Conservation (phyloP, 78 protist species). For the Cavenderia fasciculata region DNA sequence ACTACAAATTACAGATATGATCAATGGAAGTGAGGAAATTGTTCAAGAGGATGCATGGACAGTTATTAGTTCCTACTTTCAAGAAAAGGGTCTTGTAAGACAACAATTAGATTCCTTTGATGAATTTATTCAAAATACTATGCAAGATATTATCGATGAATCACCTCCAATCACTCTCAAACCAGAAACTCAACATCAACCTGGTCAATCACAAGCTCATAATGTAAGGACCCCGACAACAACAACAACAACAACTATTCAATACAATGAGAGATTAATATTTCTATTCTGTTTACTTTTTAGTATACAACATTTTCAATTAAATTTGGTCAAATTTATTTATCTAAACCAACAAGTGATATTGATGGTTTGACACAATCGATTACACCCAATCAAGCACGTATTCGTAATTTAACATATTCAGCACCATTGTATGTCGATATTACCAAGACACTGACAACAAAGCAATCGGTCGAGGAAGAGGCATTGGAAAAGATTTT, state of each 20-base stretch:
- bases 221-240: not conserved
- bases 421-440: constrained; percentile 85
- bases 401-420: constrained; percentile 97
- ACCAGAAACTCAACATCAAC: constrained; percentile 82
- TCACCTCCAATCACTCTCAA: constrained; percentile 79
- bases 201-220: constrained; percentile 52
- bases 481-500: constrained; percentile 22
- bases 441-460: constrained; percentile 23
- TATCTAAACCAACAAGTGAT: constrained; percentile 84
- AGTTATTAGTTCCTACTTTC: constrained; percentile 94
- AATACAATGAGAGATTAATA: not conserved
- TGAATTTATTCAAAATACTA: constrained; percentile 89
- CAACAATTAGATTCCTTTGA: constrained; percentile 99
- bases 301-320: constrained; percentile 50
- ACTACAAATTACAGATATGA: not conserved
- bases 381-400: constrained; percentile 95
- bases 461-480: constrained; percentile 15
- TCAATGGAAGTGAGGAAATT: constrained; percentile 50
- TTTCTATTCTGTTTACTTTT: not conserved
- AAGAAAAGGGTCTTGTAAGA: constrained; percentile 97
- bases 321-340: constrained; percentile 84
- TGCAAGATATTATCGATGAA: constrained; percentile 95
- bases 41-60: constrained; percentile 95
- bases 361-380: constrained; percentile 58
- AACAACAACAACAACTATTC: not conserved